These are phyloP conservation scores for Sonneratia alba DNA, from an alignment of 345 rosid species.

Conservation along the genomic window DNA sequence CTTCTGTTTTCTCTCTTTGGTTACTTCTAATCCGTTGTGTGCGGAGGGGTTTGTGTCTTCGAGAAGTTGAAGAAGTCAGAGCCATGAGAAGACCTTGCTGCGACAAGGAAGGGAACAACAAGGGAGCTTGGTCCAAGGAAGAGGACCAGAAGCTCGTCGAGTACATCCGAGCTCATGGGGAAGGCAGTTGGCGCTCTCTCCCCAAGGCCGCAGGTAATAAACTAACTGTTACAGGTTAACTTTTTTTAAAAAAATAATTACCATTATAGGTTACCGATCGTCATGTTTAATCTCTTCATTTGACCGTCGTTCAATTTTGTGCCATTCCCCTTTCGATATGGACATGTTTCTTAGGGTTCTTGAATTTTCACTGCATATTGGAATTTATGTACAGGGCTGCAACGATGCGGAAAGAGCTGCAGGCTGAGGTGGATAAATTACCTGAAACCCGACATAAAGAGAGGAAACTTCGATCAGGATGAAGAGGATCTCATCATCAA, in stretches of 20 bases:
- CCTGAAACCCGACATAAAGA: conserved; percentile 33
- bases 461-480: conserved; percentile 35
- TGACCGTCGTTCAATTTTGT: not conserved
- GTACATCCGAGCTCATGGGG: conserved; percentile 64
- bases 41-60: not conserved
- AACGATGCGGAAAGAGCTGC: conserved; percentile 40
- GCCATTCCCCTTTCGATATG: not conserved
- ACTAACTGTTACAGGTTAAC: not conserved
- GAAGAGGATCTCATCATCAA: conserved; percentile 40
- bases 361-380: not conserved
- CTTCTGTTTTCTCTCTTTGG: not conserved
- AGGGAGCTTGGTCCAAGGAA: conserved; percentile 84
- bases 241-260: not conserved
- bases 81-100: conserved; percentile 44
- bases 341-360: too few species aligned
- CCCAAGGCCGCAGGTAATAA: conserved; percentile 64
- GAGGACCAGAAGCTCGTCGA: conserved; percentile 68
- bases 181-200: conserved; percentile 86
- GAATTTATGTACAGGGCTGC: conserved; percentile 35
- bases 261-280: too few species aligned
- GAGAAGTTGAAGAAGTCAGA: not conserved
- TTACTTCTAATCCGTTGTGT: not conserved
- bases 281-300: too few species aligned
- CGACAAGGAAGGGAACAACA: conserved; percentile 71
- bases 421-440: conserved; percentile 20